A percentile compares a stretch with the other conserved stretches of the same genome.
These are phyloP conservation scores for Aspergillus cavernicola DNA, from an alignment of 495 filamentous ascomycete species.

Conservation along the genomic window DNA sequence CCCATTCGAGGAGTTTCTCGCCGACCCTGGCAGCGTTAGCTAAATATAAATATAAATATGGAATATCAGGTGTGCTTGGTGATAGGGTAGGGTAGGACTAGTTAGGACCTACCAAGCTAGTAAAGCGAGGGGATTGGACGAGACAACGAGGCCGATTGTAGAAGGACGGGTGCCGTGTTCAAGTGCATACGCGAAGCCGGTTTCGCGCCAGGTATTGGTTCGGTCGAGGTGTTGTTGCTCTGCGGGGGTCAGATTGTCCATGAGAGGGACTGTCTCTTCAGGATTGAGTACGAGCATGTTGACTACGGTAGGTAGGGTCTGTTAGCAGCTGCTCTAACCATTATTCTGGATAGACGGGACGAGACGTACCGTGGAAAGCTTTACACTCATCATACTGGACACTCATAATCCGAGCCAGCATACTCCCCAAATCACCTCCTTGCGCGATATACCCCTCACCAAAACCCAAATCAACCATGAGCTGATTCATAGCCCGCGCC, in stretches of 20 bases:
- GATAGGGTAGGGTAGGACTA: background rate
- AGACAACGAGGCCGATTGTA: conserved; percentile 58
- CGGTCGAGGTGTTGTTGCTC: conserved; percentile 23
- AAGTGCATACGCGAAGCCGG: conserved; percentile 49
- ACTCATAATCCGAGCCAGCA: conserved; percentile 42
- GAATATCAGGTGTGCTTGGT: too few species aligned
- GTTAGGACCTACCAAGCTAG: conserved; percentile 56
- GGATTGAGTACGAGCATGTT: too few species aligned
- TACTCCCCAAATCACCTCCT: conserved; percentile 63
- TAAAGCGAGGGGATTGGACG: conserved; percentile 55
- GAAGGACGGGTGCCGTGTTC: conserved; percentile 57
- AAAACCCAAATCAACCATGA: conserved; percentile 61
- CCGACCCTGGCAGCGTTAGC: conserved; percentile 43
- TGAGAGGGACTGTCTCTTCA: conserved; percentile 43
- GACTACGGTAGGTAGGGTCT: too few species aligned
- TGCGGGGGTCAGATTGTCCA: conserved; percentile 23
- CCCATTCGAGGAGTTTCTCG: conserved; percentile 65
- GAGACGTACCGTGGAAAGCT: conserved; percentile 32
- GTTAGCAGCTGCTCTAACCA: too few species aligned
- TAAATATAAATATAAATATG: too few species aligned
- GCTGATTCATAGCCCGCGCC: conserved; percentile 47
- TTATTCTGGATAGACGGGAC: too few species aligned
- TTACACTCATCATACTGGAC: conserved; percentile 40
- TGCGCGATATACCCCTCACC: conserved; percentile 57
- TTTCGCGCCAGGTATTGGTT: background rate